Conservation (phyloP, 108 stramenopile species). For the Craspedostauros australis region DNA sequence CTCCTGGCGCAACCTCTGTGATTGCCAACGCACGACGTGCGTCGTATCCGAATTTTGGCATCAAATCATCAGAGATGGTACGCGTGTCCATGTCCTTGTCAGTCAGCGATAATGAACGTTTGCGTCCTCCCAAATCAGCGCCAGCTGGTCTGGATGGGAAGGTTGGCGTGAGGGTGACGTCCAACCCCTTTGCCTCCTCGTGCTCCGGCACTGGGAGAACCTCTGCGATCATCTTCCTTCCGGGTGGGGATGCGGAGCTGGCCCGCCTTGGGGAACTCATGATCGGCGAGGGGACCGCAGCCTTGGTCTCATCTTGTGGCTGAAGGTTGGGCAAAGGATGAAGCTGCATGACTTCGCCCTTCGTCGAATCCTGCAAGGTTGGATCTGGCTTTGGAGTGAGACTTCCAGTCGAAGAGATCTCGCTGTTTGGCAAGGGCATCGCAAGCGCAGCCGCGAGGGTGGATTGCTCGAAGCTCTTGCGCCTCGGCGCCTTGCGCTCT, state of each 20-base stretch:
- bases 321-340: too few species aligned
- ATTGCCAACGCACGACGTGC: slow-evolving; percentile 26
- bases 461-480: background rate
- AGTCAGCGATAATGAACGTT: slow-evolving; percentile 8
- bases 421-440: background rate
- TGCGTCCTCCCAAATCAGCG: background rate
- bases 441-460: background rate
- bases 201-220: too few species aligned
- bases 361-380: background rate
- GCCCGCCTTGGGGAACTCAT: too few species aligned
- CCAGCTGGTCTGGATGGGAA: background rate
- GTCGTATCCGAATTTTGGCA: slow-evolving; percentile 43
- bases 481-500: background rate
- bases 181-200: too few species aligned
- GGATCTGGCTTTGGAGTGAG: background rate
- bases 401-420: background rate
- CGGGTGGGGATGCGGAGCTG: too few species aligned
- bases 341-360: too few species aligned
- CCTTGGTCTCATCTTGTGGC: too few species aligned
- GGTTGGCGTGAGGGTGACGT: too few species aligned
- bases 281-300: too few species aligned
- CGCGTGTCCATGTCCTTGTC: background rate
- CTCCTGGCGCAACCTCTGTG: slow-evolving; percentile 32
- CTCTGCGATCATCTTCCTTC: too few species aligned
- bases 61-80: slow-evolving; percentile 34